Evolutionary conservation across 768 basidiomycete species (phyloP), one percentile per base, ranked within the genome.

Genomic region (Hirschioporus abietinus): DNA sequence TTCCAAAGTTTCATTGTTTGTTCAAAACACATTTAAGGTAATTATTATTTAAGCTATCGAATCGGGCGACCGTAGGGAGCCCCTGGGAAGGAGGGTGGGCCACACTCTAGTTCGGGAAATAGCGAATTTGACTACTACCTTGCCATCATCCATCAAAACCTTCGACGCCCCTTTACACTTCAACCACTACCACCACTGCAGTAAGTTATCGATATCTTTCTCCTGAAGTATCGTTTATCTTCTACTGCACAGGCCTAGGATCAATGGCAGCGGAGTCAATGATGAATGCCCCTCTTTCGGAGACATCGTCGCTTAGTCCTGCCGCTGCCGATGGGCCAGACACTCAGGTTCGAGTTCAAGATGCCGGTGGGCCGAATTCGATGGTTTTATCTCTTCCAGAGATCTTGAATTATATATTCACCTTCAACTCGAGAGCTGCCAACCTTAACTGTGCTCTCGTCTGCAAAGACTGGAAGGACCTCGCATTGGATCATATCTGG

Each of bases 401-500:
- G 72, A 80, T 89, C 0, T 76, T 88, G 25, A 81, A 85, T 64
- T 80, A 85, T 72, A 76, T 90, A 9, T 84, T 89, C 72, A 74
- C 74, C 35, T 82, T 78, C 67, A 70, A 87, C 25, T 83, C 84
- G 67, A 70, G 70, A 8, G 35, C 66, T 1, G 73, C 80, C 3
- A 82, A 85, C 69, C 77, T 77, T 0, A 67, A 66, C 1, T 86
- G 83, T 63, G 86, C 84, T 1, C 74, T 76, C 34, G 86, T 88
- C 18, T 89, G 84, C 78, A 87, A 81, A 69, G 70, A 67, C 61
- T 90, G 88, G 88, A 85, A 83, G 1, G 80, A 84, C 12, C 74
- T 85, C 26, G 84, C 86, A 0, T 73, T 89, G 65, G 83, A 88
- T 70, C 70, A 76, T n/a, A 72, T 89, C 0, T 90, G 88, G 88